Percentiles rank a stretch among this genome's conserved stretches.
Evolutionary conservation across 2,329 filamentous ascomycete species (phyloP).

Genomic region (Hymenoscyphus scutula): DNA sequence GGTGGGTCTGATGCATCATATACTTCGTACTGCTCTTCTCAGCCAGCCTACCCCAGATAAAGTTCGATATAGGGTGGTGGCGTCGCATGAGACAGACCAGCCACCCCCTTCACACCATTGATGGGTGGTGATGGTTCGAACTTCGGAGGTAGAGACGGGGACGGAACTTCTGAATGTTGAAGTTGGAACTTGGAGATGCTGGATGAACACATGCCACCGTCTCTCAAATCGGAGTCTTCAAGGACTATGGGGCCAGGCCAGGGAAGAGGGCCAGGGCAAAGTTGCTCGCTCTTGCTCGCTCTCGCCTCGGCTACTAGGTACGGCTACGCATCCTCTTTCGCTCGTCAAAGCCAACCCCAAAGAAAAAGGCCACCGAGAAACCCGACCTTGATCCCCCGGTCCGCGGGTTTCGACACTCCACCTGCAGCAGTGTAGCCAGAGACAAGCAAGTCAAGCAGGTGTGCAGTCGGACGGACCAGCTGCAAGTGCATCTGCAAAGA

Average conservation of each 20-base stretch:
- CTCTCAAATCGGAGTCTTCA: background rate
- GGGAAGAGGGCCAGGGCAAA: conserved; percentile 4
- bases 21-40: conserved; percentile 30
- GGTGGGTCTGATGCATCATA: conserved; percentile 23
- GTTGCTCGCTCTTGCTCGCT: conserved; percentile 6
- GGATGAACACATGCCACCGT: conserved; percentile 28
- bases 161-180: conserved; percentile 3
- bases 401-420: conserved; percentile 15
- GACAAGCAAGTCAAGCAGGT: background rate
- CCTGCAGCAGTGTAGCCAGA: no score
- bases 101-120: conserved; percentile 30
- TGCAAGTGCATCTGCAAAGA: no score
- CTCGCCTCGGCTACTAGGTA: conserved; percentile 12
- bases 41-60: conserved; percentile 33
- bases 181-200: conserved; percentile 14
- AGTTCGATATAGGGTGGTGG: conserved; percentile 28
- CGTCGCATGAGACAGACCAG: conserved; percentile 34
- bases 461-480: background rate
- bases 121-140: background rate
- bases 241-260: background rate
- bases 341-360: background rate
- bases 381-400: conserved; percentile 2
- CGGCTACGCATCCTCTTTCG: background rate
- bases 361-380: background rate
- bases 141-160: background rate